Conservation (phyloP, 179 eudicot genomes). For the Beta macrorhiza region DNA sequence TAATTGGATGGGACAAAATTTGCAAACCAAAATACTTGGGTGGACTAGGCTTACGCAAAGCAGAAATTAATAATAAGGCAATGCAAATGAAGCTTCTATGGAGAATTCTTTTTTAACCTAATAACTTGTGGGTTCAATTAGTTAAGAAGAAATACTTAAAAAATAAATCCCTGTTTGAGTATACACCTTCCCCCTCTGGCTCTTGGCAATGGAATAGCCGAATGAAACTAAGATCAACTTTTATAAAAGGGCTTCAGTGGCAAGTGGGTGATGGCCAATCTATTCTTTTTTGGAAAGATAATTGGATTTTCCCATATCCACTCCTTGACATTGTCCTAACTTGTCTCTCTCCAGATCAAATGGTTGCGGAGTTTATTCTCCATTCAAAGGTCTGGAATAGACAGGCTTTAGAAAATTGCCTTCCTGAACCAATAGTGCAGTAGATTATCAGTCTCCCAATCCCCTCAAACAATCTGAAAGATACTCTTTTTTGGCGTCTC, state of each 20-base stretch:
- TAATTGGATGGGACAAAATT: constrained; percentile 1
- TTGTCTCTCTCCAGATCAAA: too few relatives aligned
- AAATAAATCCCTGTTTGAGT: background rate
- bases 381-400: background rate
- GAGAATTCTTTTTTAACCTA: background rate
- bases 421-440: too few relatives aligned
- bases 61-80: background rate
- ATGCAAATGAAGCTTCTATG: background rate
- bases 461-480: too few relatives aligned
- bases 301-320: background rate
- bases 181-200: too few relatives aligned
- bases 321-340: background rate
- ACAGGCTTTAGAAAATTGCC: too few relatives aligned
- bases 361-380: background rate
- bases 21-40: background rate
- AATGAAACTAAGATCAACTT: background rate
- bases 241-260: background rate
- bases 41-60: background rate
- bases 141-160: background rate
- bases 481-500: too few relatives aligned
- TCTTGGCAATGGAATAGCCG: background rate
- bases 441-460: too few relatives aligned
- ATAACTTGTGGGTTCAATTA: background rate
- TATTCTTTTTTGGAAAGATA: background rate
- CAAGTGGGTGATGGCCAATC: background rate